These are phyloP conservation scores for Corynespora cassiicola DNA, from an alignment of 2,329 filamentous ascomycete genomes.

Conservation along the genomic window DNA sequence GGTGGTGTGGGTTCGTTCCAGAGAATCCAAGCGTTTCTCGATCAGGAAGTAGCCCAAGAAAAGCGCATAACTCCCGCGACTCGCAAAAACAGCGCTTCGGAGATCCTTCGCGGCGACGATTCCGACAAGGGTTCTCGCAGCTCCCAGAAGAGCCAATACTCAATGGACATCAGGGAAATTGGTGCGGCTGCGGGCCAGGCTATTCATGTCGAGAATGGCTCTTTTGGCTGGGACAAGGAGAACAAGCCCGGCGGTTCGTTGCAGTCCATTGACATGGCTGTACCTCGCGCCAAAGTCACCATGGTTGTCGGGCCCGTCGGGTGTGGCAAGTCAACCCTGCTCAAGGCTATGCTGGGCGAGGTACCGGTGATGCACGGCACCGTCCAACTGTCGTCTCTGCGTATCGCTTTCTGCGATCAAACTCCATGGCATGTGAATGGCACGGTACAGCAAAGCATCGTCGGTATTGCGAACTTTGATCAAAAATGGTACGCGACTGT, in stretches of 20 bases:
- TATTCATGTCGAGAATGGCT: slow-evolving; percentile 51
- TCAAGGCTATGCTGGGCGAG: slow-evolving; percentile 42
- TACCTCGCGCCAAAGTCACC: slow-evolving; percentile 53
- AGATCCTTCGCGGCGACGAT: slow-evolving; percentile 24
- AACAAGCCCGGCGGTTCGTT: slow-evolving; percentile 46
- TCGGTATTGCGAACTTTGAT: slow-evolving; percentile 42
- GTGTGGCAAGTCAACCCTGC: slow-evolving; percentile 60
- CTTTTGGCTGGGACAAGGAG: slow-evolving; percentile 56
- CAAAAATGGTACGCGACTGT: slow-evolving; percentile 46
- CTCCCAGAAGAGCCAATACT: slow-evolving; percentile 31
- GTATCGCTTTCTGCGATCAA: slow-evolving; percentile 47
- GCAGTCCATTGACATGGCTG: slow-evolving; percentile 48
- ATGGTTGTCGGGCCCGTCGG: slow-evolving; percentile 60
- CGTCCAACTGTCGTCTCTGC: slow-evolving; percentile 35
- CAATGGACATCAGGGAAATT: slow-evolving; percentile 26
- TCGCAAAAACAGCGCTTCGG: slow-evolving; percentile 20
- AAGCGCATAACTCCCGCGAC: slow-evolving; percentile 28
- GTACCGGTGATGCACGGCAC: slow-evolving; percentile 39
- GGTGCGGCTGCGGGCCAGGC: slow-evolving; percentile 29
- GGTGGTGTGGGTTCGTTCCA: slow-evolving; percentile 54
- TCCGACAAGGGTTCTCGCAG: slow-evolving; percentile 32
- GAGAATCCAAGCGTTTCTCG: slow-evolving; percentile 55
- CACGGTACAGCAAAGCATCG: slow-evolving; percentile 46
- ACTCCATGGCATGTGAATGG: slow-evolving; percentile 46
- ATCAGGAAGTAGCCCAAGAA: slow-evolving; percentile 28